A percentile compares a stretch with the other conserved stretches of the same genome.
Evolutionary conservation across 192 early-diverging fungal genomes (phyloP).

Genomic region (Backusella parvicylindrica): DNA sequence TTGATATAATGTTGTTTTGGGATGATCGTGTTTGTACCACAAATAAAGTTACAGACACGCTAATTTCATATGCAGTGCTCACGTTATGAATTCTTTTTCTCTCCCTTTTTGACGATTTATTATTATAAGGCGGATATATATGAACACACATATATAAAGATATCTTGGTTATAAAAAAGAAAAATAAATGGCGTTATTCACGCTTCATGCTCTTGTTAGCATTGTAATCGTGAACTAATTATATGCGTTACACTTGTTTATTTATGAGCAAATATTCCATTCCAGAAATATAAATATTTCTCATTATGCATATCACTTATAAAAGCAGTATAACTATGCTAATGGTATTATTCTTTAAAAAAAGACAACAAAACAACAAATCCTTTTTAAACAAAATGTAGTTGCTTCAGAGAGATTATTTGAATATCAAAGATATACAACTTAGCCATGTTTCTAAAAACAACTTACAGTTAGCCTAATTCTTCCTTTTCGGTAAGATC

Average conservation of each 20-base stretch:
- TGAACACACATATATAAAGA: no score
- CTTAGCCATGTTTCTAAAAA: neutral
- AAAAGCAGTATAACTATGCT: neutral
- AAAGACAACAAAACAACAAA: neutral
- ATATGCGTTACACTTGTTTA: neutral
- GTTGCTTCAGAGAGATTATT: neutral
- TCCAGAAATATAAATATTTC: neutral
- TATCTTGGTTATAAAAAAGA: no score
- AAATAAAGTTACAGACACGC: neutral
- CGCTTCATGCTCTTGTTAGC: neutral
- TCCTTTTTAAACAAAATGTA: neutral
- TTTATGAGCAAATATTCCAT: no score
- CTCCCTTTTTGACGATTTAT: neutral
- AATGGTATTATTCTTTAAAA: neutral
- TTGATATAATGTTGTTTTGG: neutral
- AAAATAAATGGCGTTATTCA: no score
- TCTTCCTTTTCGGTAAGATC: neutral
- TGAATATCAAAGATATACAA: neutral
- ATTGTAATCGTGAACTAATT: neutral
- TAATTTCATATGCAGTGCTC: conserved; percentile 1
- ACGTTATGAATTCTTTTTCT: neutral
- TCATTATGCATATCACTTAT: neutral
- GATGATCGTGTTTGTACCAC: neutral
- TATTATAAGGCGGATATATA: no score
- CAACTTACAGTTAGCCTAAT: no score